These are phyloP conservation scores for Phialophora tarda DNA, from an alignment of 2,329 filamentous ascomycete genomes.

Conservation along the genomic window DNA sequence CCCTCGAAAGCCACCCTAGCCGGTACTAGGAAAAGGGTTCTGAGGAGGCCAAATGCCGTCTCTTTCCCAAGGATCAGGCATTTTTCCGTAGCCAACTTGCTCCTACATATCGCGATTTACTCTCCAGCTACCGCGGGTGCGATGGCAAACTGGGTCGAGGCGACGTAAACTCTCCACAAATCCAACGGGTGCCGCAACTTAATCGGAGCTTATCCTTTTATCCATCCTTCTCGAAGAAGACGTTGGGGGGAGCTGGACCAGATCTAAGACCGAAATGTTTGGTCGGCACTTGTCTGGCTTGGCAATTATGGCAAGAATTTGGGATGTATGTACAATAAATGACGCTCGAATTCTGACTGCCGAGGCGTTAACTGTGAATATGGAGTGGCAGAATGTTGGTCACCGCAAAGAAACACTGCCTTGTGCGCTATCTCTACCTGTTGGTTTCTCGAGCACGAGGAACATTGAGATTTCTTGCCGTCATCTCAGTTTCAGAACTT, in stretches of 20 bases:
- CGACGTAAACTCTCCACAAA: slow-evolving; percentile 1
- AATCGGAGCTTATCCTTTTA: slow-evolving; percentile 8
- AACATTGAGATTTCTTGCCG: neutral
- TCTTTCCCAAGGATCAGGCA: neutral
- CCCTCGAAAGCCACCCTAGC: neutral
- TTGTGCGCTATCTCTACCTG: neutral
- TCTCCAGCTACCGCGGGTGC: neutral
- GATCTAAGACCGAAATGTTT: neutral
- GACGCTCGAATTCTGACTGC: neutral
- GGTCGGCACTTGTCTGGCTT: neutral
- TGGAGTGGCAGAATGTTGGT: neutral
- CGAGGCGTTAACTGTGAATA: neutral
- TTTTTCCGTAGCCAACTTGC: slow-evolving; percentile 11
- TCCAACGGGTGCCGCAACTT: slow-evolving; percentile 10
- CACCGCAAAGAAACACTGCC: neutral
- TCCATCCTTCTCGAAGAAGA: slow-evolving; percentile 3
- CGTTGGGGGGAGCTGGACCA: neutral
- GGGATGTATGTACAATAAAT: neutral
- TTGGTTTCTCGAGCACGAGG: neutral
- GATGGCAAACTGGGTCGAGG: slow-evolving; percentile 10
- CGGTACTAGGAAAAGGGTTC: neutral
- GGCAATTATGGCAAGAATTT: neutral
- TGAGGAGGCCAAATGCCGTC: neutral
- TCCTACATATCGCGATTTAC: neutral
- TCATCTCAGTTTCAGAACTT: neutral